Evolutionary conservation across 345 rosid species (phyloP).

Genomic region (Laguncularia racemosa): DNA sequence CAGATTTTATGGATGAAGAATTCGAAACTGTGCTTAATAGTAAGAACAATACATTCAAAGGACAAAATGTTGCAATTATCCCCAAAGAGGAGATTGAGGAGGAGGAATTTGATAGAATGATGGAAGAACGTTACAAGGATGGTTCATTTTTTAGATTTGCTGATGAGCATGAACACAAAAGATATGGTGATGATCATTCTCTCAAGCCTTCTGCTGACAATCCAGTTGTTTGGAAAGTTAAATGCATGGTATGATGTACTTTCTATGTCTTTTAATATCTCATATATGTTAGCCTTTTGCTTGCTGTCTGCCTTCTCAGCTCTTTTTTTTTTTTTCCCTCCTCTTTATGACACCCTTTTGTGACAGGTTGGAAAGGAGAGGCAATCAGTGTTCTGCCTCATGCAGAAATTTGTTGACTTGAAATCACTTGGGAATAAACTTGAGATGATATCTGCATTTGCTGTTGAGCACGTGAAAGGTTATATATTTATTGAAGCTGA

Average conservation of each 20-base stretch:
- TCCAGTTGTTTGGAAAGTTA: slow-evolving; percentile 84
- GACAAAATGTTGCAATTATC: slow-evolving; percentile 28
- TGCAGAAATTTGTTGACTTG: slow-evolving; percentile 90
- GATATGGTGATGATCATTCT: slow-evolving; percentile 44
- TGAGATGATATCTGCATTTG: slow-evolving; percentile 63
- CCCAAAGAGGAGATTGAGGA: slow-evolving; percentile 85
- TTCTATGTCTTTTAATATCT: not conserved
- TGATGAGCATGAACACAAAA: slow-evolving; percentile 51
- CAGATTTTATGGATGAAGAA: slow-evolving; percentile 50
- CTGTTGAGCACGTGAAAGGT: slow-evolving; percentile 74
- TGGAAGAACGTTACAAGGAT: slow-evolving; percentile 71
- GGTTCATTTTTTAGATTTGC: slow-evolving; percentile 41
- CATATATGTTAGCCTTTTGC: not conserved
- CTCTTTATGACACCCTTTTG: slow-evolving; percentile 13
- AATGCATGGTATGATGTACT: slow-evolving; percentile 61
- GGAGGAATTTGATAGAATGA: slow-evolving; percentile 72
- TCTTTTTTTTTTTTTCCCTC: not conserved
- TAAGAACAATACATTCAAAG: slow-evolving; percentile 34
- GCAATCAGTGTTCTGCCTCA: slow-evolving; percentile 75
- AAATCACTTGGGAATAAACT: slow-evolving; percentile 48
- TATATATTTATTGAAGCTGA: slow-evolving; percentile 75
- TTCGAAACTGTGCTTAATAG: slow-evolving; percentile 27
- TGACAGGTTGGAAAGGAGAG: slow-evolving; percentile 76
- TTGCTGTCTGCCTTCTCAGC: not conserved
- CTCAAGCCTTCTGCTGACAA: slow-evolving; percentile 39